These are phyloP conservation scores for Gonapodya prolifera DNA, from an alignment of 192 early-diverging fungal genomes.

Conservation along the genomic window DNA sequence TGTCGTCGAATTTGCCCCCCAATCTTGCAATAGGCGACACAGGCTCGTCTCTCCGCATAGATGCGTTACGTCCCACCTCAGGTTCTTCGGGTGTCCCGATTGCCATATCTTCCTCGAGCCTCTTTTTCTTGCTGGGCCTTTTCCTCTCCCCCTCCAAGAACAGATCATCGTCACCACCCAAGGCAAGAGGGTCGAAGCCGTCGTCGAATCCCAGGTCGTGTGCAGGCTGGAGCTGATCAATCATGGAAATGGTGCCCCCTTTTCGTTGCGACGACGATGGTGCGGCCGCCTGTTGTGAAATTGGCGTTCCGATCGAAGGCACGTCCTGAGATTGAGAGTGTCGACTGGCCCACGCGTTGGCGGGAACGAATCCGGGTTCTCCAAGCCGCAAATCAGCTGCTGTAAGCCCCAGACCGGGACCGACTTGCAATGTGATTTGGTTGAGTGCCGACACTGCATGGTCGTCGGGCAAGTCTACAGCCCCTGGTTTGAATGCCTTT, in stretches of 20 bases:
- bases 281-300: neutral
- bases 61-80: neutral
- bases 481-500: conserved; percentile 64
- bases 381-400: neutral
- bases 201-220: neutral
- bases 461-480: conserved; percentile 73
- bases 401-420: neutral
- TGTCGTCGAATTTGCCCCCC: neutral
- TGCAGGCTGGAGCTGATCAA: neutral
- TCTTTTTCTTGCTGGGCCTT: neutral
- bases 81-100: neutral
- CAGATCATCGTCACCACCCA: neutral
- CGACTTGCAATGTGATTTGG: conserved; percentile 70
- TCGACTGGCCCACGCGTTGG: neutral
- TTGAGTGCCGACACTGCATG: conserved; percentile 53
- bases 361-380: neutral
- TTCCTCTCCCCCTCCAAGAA: neutral
- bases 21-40: neutral
- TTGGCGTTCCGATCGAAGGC: neutral
- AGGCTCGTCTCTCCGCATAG: neutral
- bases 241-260: neutral
- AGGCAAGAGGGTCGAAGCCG: neutral
- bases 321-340: neutral
- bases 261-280: neutral
- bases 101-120: neutral